Percentiles rank a stretch among this genome's conserved stretches.
Conservation (phyloP, 805 yeast species). For the Phaffomyces thermotolerans region DNA sequence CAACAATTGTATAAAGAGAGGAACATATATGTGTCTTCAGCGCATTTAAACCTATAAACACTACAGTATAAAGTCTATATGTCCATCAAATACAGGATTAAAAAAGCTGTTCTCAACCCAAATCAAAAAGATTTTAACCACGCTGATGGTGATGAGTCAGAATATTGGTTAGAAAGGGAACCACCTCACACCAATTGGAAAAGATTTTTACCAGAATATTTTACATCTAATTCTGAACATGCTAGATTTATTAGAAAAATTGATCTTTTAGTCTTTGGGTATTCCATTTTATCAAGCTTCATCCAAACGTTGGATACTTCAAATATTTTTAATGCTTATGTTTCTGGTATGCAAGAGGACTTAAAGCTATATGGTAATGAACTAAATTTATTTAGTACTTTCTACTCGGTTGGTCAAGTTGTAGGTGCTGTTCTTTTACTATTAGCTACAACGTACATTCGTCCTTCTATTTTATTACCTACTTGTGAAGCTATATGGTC, state of each 20-base stretch:
- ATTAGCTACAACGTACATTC: constrained; percentile 43
- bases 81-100: background rate
- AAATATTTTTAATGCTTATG: constrained; percentile 58
- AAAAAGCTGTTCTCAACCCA: background rate
- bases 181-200: constrained; percentile 9
- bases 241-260: constrained; percentile 40
- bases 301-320: constrained; percentile 54
- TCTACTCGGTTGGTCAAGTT: constrained; percentile 51
- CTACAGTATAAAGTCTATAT: too few species aligned
- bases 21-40: background rate
- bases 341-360: constrained; percentile 53
- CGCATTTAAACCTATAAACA: background rate
- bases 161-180: constrained; percentile 4
- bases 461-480: constrained; percentile 36
- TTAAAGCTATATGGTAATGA: constrained; percentile 53
- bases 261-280: constrained; percentile 44
- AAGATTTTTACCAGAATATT: constrained; percentile 9
- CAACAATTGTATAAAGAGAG: background rate
- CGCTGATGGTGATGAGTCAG: background rate
- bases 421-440: constrained; percentile 49
- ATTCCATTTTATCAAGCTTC: constrained; percentile 56
- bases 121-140: background rate
- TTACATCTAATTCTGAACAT: constrained; percentile 26
- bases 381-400: constrained; percentile 47
- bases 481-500: constrained; percentile 55